Percentiles rank a stretch among this genome's conserved stretches.
These are phyloP conservation scores for Lolium rigidum DNA, from an alignment of 176 grass and related monocot genomes.

Conservation along the genomic window DNA sequence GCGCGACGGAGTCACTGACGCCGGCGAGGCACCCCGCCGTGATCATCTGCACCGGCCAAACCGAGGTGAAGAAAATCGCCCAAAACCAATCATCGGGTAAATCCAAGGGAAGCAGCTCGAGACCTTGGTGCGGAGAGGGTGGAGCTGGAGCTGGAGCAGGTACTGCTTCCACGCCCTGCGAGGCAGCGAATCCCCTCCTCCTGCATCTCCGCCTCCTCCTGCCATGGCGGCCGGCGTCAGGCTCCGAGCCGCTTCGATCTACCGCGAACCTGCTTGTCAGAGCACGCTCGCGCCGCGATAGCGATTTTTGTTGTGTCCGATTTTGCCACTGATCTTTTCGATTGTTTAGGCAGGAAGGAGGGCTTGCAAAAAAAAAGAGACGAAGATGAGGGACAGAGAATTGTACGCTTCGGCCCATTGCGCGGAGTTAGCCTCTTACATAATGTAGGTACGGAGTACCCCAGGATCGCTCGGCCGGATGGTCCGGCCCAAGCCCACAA, in stretches of 20 bases:
- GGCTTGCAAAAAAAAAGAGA: neutral
- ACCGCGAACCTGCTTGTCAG: neutral
- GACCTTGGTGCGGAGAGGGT: constrained; percentile 91
- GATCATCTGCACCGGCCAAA: constrained; percentile 63
- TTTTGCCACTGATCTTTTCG: neutral
- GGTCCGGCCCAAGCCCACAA: neutral
- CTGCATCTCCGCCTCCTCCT: neutral
- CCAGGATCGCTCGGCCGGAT: neutral
- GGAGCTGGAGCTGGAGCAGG: constrained; percentile 85
- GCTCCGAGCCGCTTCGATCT: neutral
- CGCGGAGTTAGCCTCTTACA: too few relatives aligned
- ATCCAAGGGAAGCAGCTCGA: neutral
- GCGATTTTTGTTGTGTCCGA: constrained; percentile 12
- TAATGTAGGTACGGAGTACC: neutral
- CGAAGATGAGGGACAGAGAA: neutral
- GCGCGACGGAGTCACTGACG: constrained; percentile 86
- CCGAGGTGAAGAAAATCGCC: neutral
- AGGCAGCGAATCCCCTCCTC: constrained; percentile 46
- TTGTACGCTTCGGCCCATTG: neutral
- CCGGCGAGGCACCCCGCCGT: constrained; percentile 86
- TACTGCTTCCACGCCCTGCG: constrained; percentile 74
- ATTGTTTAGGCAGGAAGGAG: neutral
- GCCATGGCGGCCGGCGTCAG: constrained; percentile 10
- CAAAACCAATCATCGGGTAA: neutral
- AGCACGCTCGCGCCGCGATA: neutral